Conservation (phyloP, 2,329 filamentous ascomycete genomes). For the Macrophomina tecta region DNA sequence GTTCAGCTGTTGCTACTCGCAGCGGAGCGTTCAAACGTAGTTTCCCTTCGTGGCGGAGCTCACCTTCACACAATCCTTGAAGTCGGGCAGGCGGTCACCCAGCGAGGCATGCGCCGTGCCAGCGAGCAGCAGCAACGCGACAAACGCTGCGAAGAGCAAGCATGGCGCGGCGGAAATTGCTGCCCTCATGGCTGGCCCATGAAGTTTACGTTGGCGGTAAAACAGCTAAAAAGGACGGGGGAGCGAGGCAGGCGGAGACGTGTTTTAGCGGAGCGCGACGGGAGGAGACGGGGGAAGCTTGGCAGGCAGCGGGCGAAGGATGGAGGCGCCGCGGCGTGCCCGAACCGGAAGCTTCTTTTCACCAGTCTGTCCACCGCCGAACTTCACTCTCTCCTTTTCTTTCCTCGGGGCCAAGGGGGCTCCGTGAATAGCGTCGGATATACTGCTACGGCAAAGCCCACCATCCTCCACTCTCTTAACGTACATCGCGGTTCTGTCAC, state of each 20-base stretch:
- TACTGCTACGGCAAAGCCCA: too few relatives aligned
- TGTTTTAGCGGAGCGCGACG: conserved; percentile 4
- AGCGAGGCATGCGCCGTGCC: conserved; percentile 67
- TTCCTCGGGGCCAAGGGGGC: background rate
- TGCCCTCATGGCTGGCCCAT: conserved; percentile 23
- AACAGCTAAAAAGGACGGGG: background rate
- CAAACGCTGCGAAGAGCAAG: conserved; percentile 31
- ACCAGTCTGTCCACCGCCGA: conserved; percentile 3
- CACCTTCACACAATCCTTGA: conserved; percentile 85
- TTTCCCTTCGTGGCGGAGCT: conserved; percentile 30
- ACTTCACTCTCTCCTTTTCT: background rate
- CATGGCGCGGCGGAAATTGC: conserved; percentile 21
- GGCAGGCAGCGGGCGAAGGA: conserved; percentile 2
- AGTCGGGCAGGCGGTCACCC: conserved; percentile 87
- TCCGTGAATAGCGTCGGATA: too few relatives aligned
- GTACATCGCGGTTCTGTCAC: background rate
- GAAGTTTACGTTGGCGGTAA: conserved; percentile 5
- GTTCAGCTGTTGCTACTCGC: background rate
- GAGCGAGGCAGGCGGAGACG: background rate
- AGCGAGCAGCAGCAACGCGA: conserved; percentile 41
- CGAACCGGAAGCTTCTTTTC: conserved; percentile 17
- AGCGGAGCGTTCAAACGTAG: conserved; percentile 25
- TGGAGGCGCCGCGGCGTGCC: conserved; percentile 1
- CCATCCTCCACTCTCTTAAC: background rate
- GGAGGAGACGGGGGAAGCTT: conserved; percentile 11